Conservation (phyloP, 768 basidiomycete species). For the Lactarius deliciosus region DNA sequence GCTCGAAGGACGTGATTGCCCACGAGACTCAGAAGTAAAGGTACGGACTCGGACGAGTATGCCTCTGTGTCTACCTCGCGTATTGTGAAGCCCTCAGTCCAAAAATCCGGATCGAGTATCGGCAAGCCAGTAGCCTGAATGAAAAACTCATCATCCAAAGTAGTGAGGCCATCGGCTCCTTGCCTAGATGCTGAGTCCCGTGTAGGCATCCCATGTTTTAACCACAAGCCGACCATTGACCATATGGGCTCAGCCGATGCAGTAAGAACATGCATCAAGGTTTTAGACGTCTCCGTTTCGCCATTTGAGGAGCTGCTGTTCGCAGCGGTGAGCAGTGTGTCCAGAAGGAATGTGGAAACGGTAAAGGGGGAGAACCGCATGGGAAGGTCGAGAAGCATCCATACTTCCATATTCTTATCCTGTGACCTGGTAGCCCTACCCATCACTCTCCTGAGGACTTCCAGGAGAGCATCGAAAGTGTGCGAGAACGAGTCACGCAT, state of each 20-base stretch:
- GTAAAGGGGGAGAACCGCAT: slow-evolving; percentile 48
- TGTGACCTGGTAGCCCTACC: slow-evolving; percentile 32
- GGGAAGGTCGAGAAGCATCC: slow-evolving; percentile 44
- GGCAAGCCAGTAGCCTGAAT: slow-evolving; percentile 66
- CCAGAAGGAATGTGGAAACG: slow-evolving; percentile 58
- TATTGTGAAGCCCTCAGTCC: slow-evolving; percentile 65
- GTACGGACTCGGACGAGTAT: slow-evolving; percentile 41
- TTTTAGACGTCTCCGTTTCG: slow-evolving; percentile 52
- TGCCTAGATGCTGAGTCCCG: slow-evolving; percentile 28
- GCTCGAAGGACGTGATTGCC: slow-evolving; percentile 60
- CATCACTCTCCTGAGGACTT: slow-evolving; percentile 43
- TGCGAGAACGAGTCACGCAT: slow-evolving; percentile 55
- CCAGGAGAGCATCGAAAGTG: slow-evolving; percentile 57
- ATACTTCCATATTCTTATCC: slow-evolving; percentile 37
- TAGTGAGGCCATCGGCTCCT: slow-evolving; percentile 21
- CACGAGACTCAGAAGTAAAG: slow-evolving; percentile 61
- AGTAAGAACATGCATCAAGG: slow-evolving; percentile 62
- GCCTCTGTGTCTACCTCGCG: slow-evolving; percentile 45
- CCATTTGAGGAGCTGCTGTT: slow-evolving; percentile 61
- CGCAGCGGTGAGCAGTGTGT: slow-evolving; percentile 55
- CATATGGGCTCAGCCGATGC: slow-evolving; percentile 69
- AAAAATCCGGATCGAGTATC: slow-evolving; percentile 68
- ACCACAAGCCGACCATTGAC: slow-evolving; percentile 70
- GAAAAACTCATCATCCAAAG: slow-evolving; percentile 75
- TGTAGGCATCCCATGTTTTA: slow-evolving; percentile 67